Conservation (phyloP, 306 rosid genomes). For the Astragalus membranaceus region DNA sequence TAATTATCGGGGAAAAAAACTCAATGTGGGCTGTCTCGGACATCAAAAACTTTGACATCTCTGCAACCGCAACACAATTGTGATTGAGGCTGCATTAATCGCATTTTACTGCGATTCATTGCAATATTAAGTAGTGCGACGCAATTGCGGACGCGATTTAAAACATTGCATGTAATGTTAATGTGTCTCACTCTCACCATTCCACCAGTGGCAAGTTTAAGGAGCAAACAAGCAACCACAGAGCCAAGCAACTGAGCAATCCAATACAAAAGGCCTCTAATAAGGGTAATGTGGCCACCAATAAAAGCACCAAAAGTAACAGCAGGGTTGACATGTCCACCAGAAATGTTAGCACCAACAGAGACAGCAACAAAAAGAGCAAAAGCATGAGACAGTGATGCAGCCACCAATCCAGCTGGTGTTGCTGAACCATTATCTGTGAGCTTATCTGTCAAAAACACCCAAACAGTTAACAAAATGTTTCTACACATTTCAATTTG, state of each 20-base stretch:
- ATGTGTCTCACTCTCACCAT: constrained; percentile 40
- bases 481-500: background rate
- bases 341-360: constrained; percentile 71
- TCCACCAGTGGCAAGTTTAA: constrained; percentile 60
- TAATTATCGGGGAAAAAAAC: too few relatives aligned
- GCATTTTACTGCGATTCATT: too few relatives aligned
- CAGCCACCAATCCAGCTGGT: constrained; percentile 62
- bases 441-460: constrained; percentile 44
- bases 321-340: constrained; percentile 79
- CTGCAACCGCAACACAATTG: too few relatives aligned
- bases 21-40: too few relatives aligned
- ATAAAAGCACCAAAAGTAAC: constrained; percentile 70
- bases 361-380: constrained; percentile 72
- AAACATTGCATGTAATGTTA: background rate
- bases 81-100: too few relatives aligned
- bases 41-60: too few relatives aligned
- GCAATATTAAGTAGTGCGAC: too few relatives aligned
- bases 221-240: constrained; percentile 74
- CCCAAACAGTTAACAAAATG: background rate
- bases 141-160: too few relatives aligned
- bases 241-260: constrained; percentile 82
- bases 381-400: constrained; percentile 61
- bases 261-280: constrained; percentile 61
- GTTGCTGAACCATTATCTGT: constrained; percentile 55
- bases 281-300: constrained; percentile 68